These are phyloP conservation scores for Aureobasidium melanogenum DNA, from an alignment of 2,329 filamentous ascomycete species.

Conservation along the genomic window DNA sequence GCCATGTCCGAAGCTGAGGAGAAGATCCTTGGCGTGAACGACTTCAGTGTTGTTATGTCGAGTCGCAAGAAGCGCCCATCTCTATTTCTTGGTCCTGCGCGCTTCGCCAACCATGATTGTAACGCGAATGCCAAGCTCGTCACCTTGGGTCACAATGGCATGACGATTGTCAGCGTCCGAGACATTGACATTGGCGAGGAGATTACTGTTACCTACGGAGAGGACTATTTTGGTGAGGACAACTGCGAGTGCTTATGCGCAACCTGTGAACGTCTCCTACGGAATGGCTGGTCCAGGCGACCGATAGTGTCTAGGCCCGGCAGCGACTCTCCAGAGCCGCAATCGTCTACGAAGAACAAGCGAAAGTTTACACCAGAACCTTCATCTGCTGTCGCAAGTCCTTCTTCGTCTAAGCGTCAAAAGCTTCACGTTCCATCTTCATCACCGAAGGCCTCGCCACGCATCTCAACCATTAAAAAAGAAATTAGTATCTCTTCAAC, in stretches of 20 bases:
- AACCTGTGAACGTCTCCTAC: conserved; percentile 66
- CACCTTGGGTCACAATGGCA: conserved; percentile 74
- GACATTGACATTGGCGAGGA: conserved; percentile 84
- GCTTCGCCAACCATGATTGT: conserved; percentile 97
- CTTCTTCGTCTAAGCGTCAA: background rate
- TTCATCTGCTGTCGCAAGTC: background rate
- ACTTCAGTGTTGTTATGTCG: conserved; percentile 95
- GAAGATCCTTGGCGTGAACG: conserved; percentile 66
- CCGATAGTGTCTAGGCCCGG: background rate
- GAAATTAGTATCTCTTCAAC: background rate
- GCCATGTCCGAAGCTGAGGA: conserved; percentile 90
- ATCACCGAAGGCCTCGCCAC: background rate
- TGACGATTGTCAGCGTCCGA: conserved; percentile 78
- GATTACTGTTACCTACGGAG: conserved; percentile 92
- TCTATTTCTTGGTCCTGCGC: conserved; percentile 86
- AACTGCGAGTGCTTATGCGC: conserved; percentile 92
- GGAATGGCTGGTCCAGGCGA: conserved; percentile 64
- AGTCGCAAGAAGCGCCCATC: conserved; percentile 84
- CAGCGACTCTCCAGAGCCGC: background rate
- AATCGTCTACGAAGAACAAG: background rate
- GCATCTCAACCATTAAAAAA: background rate
- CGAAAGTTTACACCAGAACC: background rate
- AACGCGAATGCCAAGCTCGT: conserved; percentile 81
- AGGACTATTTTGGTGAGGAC: conserved; percentile 89
- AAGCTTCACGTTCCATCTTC: background rate